Evolutionary conservation across 164 flowering plant genomes (phyloP), one percentile per base, ranked within the genome.

Genomic region (Kingdonia uniflora): DNA sequence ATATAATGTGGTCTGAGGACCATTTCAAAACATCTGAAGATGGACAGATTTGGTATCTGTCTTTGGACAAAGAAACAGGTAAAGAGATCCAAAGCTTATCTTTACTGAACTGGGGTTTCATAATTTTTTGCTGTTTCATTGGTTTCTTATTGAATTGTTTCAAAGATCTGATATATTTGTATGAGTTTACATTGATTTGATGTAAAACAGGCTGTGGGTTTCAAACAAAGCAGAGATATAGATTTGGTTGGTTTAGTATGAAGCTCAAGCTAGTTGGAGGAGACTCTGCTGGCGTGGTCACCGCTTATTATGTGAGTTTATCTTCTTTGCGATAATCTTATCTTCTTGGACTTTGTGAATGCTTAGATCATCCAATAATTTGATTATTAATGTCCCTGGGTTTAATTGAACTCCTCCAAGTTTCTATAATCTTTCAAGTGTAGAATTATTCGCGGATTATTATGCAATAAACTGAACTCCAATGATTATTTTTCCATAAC

Each of bases 241-340:
- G 86, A 73, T 89, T 84, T 63, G 97, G 97, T 48, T 86, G 94
- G 97, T 89, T 89, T 43, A 86, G 95, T 67, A 89, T 84, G 97
- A 89, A 79, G 73, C 74, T 89, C 8, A 89, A 79, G 65, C 49
- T 89, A 60, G 95, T 84, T 0, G 97, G 87, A 33, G 94, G 95
- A 12, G 97, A 89, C 64, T 89, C 95, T 37, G 97, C 95, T 14
- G 97, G 97, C 14, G 90, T 89, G 11, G 92, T 86, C 54, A 86
- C 97, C 4, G 95, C 95, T 44, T 89, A 80, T 60, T 89, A 89
- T 69, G 97, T 89, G 63, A 77, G 89, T 67, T 6, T 39, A 3
- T 10, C 11, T 1, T 47, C 51, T 5, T 22, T 4, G 8, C 15
- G 0, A 42, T 5, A 13, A 6, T 42, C 35, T 29, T 29, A 29